These are phyloP conservation scores for Capsella rubella DNA, from an alignment of 441 rosid genomes.

Conservation along the genomic window DNA sequence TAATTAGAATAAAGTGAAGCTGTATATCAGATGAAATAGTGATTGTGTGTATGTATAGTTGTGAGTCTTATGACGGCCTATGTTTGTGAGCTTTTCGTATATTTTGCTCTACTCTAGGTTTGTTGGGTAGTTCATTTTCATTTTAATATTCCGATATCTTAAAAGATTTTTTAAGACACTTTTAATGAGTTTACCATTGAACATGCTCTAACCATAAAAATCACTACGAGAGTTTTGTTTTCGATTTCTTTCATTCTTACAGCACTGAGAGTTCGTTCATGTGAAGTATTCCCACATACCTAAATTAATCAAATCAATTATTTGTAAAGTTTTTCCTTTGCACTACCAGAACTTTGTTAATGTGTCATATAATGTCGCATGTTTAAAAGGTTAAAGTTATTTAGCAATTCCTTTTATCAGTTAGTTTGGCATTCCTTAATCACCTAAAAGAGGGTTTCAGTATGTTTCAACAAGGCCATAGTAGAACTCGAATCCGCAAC, in stretches of 20 bases:
- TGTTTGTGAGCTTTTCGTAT: not conserved
- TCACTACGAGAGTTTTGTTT: not conserved
- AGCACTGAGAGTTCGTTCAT: not conserved
- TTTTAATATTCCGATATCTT: not conserved
- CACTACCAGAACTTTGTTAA: not conserved
- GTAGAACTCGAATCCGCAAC: not conserved
- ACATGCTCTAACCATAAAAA: not conserved
- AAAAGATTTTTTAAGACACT: too few species aligned
- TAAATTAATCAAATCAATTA: not conserved
- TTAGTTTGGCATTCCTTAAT: not conserved
- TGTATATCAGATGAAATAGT: not conserved
- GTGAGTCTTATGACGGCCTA: not conserved
- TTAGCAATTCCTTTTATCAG: not conserved
- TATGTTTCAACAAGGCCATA: constrained; percentile 12
- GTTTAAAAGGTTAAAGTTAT: not conserved
- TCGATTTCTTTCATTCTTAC: not conserved
- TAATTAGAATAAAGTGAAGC: not conserved
- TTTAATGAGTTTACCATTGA: too few species aligned
- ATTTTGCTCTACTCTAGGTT: not conserved
- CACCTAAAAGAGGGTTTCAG: not conserved
- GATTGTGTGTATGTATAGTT: not conserved
- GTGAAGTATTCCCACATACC: not conserved
- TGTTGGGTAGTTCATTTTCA: not conserved
- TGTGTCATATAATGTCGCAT: not conserved
- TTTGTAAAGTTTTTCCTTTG: not conserved